Percentiles rank a stretch among this genome's conserved stretches.
Evolutionary conservation across 202 grass and related monocot genomes (phyloP).

Genomic region (Cymbopogon flexuosus): DNA sequence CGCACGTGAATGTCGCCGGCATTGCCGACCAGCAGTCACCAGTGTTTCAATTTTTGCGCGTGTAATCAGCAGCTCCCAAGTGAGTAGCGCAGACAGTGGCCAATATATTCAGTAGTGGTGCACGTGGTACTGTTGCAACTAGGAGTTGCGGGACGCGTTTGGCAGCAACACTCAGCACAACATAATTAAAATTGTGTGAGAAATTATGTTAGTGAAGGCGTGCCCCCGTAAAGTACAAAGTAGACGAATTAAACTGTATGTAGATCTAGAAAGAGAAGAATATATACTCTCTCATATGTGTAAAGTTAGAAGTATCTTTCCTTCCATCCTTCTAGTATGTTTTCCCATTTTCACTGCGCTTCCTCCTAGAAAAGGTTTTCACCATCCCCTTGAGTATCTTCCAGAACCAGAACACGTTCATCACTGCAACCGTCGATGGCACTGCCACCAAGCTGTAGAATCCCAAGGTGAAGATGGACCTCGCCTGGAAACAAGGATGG

Average conservation of each 20-base stretch:
- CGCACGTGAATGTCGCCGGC: too few species aligned
- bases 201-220: not conserved
- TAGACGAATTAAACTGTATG: not conserved
- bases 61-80: too few species aligned
- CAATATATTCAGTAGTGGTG: too few species aligned
- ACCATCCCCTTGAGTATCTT: constrained; percentile 90
- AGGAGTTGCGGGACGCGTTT: too few species aligned
- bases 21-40: too few species aligned
- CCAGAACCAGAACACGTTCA: constrained; percentile 86
- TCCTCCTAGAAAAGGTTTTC: constrained; percentile 58
- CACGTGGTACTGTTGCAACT: too few species aligned
- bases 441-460: constrained; percentile 55
- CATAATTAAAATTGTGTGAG: too few species aligned
- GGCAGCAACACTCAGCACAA: too few species aligned
- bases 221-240: not conserved
- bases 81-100: too few species aligned
- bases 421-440: constrained; percentile 42
- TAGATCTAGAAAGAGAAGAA: not conserved
- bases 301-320: not conserved
- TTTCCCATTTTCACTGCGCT: constrained; percentile 23
- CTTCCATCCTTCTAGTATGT: constrained; percentile 12
- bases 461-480: constrained; percentile 59
- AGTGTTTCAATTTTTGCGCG: too few species aligned
- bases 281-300: not conserved
- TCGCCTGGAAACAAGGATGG: constrained; percentile 44